Conservation (phyloP, 1,284 basidiomycete genomes). For the Phellopilus nigrolimitatus region DNA sequence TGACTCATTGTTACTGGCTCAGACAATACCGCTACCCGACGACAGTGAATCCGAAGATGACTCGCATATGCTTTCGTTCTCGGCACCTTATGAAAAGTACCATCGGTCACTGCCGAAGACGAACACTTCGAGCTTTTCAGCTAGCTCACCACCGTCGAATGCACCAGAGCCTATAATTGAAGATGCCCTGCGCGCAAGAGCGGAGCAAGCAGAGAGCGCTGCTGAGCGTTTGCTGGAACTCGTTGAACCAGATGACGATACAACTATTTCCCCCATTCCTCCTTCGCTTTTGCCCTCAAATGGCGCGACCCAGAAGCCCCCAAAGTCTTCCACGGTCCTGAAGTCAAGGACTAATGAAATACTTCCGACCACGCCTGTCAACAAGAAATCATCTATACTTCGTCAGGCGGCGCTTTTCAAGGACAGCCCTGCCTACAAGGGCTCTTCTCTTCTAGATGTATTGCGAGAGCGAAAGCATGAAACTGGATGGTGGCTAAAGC, state of each 20-base stretch:
- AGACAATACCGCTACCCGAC: conserved; percentile 65
- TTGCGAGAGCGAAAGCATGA: conserved; percentile 55
- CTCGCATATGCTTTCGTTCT: conserved; percentile 62
- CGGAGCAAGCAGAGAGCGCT: conserved; percentile 84
- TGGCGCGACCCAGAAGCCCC: conserved; percentile 36
- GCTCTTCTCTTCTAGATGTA: conserved; percentile 59
- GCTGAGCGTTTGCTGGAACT: conserved; percentile 78
- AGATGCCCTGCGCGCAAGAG: conserved; percentile 77
- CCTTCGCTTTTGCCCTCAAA: conserved; percentile 45
- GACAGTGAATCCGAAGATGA: conserved; percentile 65
- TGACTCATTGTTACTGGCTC: conserved; percentile 63
- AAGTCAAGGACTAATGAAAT: conserved; percentile 27
- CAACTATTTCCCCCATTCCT: conserved; percentile 49
- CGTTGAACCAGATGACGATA: conserved; percentile 62
- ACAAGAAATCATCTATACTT: conserved; percentile 52
- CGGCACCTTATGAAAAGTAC: conserved; percentile 56
- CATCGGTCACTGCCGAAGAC: conserved; percentile 17
- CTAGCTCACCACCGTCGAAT: conserved; percentile 33
- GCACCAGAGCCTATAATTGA: conserved; percentile 60
- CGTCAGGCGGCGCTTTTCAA: conserved; percentile 72
- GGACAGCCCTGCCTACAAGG: conserved; percentile 62
- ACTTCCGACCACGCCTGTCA: conserved; percentile 58
- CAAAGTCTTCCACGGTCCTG: conserved; percentile 29
- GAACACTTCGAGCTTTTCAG: conserved; percentile 24
- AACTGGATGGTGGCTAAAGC: conserved; percentile 74